These are phyloP conservation scores for Lunularia cruciata DNA, from an alignment of 225 moss, liverwort and hornwort species.

Conservation along the genomic window DNA sequence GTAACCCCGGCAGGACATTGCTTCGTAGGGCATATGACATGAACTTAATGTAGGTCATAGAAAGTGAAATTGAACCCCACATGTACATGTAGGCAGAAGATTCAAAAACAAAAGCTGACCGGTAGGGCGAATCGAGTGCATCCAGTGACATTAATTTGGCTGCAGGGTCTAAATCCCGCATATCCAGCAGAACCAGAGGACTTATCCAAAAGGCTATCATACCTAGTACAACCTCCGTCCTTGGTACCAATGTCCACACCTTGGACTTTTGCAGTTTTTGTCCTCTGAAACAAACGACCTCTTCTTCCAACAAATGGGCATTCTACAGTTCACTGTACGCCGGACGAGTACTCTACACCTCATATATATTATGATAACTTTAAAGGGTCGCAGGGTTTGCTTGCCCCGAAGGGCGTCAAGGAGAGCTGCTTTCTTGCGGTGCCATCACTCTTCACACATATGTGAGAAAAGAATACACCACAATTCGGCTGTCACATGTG, in stretches of 20 bases:
- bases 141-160: conserved; percentile 3
- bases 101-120: not conserved
- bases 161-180: conserved; percentile 11
- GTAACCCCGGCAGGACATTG: too few relatives aligned
- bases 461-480: too few relatives aligned
- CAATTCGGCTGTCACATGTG: too few relatives aligned
- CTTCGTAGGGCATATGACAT: not conserved
- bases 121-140: not conserved
- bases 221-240: not conserved
- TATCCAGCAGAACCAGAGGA: conserved; percentile 12
- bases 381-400: too few relatives aligned
- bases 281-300: not conserved
- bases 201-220: conserved; percentile 11
- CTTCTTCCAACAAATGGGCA: too few relatives aligned
- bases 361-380: too few relatives aligned
- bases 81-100: not conserved
- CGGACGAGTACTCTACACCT: not conserved
- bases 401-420: too few relatives aligned
- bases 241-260: not conserved
- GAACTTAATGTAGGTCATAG: not conserved
- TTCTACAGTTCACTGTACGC: too few relatives aligned
- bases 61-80: not conserved
- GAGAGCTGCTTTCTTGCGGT: too few relatives aligned
- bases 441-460: too few relatives aligned
- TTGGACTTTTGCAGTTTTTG: not conserved